Conservation (phyloP, 2,329 filamentous ascomycete genomes). For the Arthrinium phaeospermum region DNA sequence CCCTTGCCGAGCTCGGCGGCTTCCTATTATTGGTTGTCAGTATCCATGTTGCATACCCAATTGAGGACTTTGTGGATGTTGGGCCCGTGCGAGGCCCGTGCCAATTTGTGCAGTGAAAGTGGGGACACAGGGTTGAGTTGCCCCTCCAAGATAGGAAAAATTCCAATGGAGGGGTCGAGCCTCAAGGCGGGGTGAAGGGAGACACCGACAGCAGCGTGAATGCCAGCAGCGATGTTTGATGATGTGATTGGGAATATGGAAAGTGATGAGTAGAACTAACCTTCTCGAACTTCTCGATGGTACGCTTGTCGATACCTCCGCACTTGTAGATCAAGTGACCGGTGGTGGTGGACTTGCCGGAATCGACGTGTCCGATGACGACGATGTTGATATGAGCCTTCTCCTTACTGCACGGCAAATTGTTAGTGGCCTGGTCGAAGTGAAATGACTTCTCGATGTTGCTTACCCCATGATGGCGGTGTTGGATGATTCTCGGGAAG, state of each 20-base stretch:
- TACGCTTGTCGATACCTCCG: constrained; percentile 99
- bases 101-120: not conserved
- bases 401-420: constrained; percentile 72
- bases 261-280: constrained; percentile 56
- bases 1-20: constrained; percentile 99
- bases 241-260: not conserved
- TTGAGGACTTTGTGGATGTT: not conserved
- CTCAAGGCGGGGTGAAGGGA: constrained; percentile 35
- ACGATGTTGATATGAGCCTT: constrained; percentile 98
- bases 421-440: constrained; percentile 24
- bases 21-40: constrained; percentile 67
- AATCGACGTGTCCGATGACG: constrained; percentile 81
- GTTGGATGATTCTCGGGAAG: constrained; percentile 23
- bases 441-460: constrained; percentile 10
- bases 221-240: not conserved
- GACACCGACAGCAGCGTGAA: no score
- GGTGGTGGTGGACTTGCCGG: constrained; percentile 50
- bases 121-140: not conserved
- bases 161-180: constrained; percentile 22
- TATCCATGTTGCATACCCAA: constrained; percentile 16
- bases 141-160: constrained; percentile 5
- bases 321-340: constrained; percentile 99
- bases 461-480: constrained; percentile 47
- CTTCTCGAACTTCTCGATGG: constrained; percentile 99
- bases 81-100: not conserved